Evolutionary conservation across 139 green algal species (phyloP).

Genomic region (Picochlorum sp.): DNA sequence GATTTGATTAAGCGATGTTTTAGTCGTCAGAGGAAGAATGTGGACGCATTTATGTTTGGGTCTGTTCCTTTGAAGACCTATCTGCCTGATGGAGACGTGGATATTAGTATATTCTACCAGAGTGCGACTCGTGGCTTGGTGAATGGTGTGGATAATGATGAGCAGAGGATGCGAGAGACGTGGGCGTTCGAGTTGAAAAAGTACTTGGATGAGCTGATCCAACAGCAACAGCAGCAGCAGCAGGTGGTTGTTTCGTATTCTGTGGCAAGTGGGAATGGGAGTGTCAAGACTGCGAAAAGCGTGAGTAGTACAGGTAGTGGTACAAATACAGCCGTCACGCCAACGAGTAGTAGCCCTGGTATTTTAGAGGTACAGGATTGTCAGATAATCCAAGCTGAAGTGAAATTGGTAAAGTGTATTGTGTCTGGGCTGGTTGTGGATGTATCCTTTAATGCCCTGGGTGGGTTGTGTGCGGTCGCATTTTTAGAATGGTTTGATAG

Average conservation of each 20-base stretch:
- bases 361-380: slow-evolving; percentile 3
- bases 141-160: neutral
- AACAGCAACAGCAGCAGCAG: neutral
- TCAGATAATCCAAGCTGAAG: slow-evolving; percentile 37
- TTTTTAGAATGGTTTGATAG: slow-evolving; percentile 87
- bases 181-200: slow-evolving; percentile 55
- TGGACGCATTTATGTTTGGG: slow-evolving; percentile 82
- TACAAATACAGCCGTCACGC: neutral
- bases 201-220: slow-evolving; percentile 40
- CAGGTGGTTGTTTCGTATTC: slow-evolving; percentile 1
- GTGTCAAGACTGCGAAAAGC: no score
- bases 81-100: slow-evolving; percentile 95
- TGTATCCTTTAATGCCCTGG: slow-evolving; percentile 87
- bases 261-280: no score
- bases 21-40: slow-evolving; percentile 36
- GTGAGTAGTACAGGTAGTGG: no score
- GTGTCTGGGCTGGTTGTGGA: slow-evolving; percentile 96
- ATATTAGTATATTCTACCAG: slow-evolving; percentile 75
- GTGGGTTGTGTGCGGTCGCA: slow-evolving; percentile 80
- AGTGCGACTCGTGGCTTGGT: neutral
- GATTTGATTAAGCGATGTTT: slow-evolving; percentile 1
- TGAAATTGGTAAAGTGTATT: slow-evolving; percentile 92
- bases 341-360: no score
- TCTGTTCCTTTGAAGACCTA: slow-evolving; percentile 91
- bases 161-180: slow-evolving; percentile 33